Evolutionary conservation across 192 early-diverging fungal genomes (phyloP).

Genomic region (Gryganskiella cystojenkinii): DNA sequence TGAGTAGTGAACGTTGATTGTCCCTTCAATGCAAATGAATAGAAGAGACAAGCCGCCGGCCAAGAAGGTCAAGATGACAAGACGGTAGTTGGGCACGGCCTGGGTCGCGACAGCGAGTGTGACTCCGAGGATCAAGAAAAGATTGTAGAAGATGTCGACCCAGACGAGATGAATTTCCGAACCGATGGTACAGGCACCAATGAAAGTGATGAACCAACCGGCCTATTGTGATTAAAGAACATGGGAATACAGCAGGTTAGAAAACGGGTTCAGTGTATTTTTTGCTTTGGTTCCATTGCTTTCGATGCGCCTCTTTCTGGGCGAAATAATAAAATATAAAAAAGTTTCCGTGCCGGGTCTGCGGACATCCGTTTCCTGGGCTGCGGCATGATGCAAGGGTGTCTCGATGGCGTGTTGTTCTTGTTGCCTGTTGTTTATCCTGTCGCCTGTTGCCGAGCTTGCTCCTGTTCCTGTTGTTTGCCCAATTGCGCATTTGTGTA

Average conservation of each 20-base stretch:
- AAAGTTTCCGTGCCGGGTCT: too few species aligned
- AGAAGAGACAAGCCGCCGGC: constrained; percentile 19
- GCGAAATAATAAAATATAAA: too few species aligned
- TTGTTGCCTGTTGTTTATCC: too few species aligned
- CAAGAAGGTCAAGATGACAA: constrained; percentile 39
- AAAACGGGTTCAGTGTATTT: neutral
- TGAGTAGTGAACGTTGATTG: neutral
- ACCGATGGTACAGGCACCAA: constrained; percentile 34
- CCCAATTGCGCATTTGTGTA: too few species aligned
- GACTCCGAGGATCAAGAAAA: constrained; percentile 27
- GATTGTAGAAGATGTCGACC: constrained; percentile 58
- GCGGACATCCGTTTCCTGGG: too few species aligned
- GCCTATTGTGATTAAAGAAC: constrained; percentile 42
- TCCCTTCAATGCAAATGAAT: constrained; percentile 1
- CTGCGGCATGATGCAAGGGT: too few species aligned
- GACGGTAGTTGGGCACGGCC: constrained; percentile 1
- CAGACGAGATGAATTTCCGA: constrained; percentile 22
- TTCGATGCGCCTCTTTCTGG: neutral
- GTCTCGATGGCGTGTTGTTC: too few species aligned
- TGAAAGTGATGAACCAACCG: constrained; percentile 60
- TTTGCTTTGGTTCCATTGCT: neutral
- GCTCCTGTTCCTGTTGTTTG: too few species aligned
- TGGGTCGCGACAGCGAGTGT: constrained; percentile 4
- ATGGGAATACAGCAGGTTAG: neutral
- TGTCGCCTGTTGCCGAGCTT: too few species aligned